Evolutionary conservation across 768 basidiomycete genomes (phyloP).

Genomic region (Lyophyllum semitale): DNA sequence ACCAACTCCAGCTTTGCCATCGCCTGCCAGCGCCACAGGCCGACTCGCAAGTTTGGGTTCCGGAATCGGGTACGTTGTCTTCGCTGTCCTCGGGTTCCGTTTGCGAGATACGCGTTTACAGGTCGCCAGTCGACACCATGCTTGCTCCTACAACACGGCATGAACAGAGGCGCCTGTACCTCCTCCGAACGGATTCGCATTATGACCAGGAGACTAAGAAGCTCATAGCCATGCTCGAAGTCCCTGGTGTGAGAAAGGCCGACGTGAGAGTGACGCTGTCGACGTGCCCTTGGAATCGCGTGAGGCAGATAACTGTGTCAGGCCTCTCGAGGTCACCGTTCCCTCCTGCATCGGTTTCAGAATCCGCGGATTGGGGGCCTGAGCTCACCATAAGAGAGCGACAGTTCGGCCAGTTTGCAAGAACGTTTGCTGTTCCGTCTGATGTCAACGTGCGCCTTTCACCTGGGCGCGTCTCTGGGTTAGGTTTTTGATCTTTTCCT

Average conservation of each 20-base stretch:
- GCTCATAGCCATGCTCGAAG: slow-evolving; percentile 64
- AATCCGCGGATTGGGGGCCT: slow-evolving; percentile 20
- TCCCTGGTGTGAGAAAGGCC: slow-evolving; percentile 63
- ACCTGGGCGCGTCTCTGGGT: slow-evolving; percentile 18
- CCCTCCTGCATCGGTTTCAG: slow-evolving; percentile 19
- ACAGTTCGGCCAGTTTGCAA: slow-evolving; percentile 49
- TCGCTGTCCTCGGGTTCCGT: neutral
- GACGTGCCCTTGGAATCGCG: slow-evolving; percentile 60
- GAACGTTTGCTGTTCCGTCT: slow-evolving; percentile 55
- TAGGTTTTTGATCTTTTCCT: slow-evolving; percentile 16
- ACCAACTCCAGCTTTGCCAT: slow-evolving; percentile 24
- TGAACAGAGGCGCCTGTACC: slow-evolving; percentile 30
- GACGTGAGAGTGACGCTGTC: slow-evolving; percentile 63
- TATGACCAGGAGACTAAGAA: slow-evolving; percentile 52
- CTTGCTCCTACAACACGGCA: slow-evolving; percentile 16
- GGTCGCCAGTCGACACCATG: slow-evolving; percentile 21
- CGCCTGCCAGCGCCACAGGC: slow-evolving; percentile 19
- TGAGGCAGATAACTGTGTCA: slow-evolving; percentile 59
- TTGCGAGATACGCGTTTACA: slow-evolving; percentile 7
- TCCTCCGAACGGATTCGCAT: slow-evolving; percentile 63
- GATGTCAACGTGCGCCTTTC: slow-evolving; percentile 53
- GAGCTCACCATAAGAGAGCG: slow-evolving; percentile 46
- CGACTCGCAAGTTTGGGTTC: slow-evolving; percentile 25
- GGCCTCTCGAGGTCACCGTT: slow-evolving; percentile 48
- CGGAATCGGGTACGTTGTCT: slow-evolving; percentile 20